Percentiles rank a stretch among this genome's conserved stretches.
Conservation (phyloP, 2,329 filamentous ascomycete genomes). For the Bimuria novae-zelandiae region DNA sequence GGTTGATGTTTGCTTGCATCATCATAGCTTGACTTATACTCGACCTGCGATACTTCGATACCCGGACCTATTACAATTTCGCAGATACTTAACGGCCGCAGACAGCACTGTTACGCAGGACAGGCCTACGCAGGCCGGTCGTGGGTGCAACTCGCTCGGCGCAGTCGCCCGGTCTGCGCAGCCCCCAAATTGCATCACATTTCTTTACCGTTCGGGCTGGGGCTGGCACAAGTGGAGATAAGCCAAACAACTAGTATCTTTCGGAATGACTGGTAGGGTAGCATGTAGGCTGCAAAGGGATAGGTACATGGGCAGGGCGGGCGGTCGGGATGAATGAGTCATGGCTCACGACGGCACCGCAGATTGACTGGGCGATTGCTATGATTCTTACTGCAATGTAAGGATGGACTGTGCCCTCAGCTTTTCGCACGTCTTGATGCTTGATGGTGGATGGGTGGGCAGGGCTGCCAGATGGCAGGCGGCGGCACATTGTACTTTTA, state of each 20-base stretch:
- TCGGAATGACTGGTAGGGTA: neutral
- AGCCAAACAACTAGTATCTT: neutral
- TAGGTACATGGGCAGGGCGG: neutral
- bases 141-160: neutral
- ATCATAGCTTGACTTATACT: conserved; percentile 2
- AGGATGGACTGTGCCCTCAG: neutral
- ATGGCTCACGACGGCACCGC: neutral
- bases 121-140: conserved; percentile 10
- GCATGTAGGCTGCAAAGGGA: neutral
- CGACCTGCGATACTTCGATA: conserved; percentile 1
- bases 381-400: neutral
- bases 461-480: conserved; percentile 8
- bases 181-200: conserved; percentile 12
- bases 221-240: neutral
- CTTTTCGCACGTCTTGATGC: neutral
- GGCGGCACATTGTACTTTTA: conserved; percentile 38
- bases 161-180: neutral
- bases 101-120: conserved; percentile 12
- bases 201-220: conserved; percentile 4
- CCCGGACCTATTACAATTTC: conserved; percentile 2
- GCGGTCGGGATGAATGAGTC: neutral
- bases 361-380: neutral
- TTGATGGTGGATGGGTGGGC: neutral
- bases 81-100: conserved; percentile 5
- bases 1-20: conserved; percentile 6